These are phyloP conservation scores for Cyamopsis tetragonoloba DNA, from an alignment of 306 rosid species.

Conservation along the genomic window DNA sequence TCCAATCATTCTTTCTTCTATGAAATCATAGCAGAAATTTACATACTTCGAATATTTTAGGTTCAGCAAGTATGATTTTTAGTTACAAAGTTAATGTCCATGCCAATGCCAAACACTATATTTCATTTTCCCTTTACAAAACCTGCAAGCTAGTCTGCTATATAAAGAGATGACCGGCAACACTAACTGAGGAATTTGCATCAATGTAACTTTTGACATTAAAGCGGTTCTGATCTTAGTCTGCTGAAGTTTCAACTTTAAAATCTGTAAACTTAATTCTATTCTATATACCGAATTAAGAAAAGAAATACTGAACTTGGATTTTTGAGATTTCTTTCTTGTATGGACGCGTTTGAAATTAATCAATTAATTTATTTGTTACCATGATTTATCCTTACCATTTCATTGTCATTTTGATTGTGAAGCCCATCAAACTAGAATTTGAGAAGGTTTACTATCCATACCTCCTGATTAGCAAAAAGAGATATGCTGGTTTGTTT, in stretches of 20 bases:
- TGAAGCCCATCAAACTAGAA: slow-evolving; percentile 96
- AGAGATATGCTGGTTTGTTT: slow-evolving; percentile 94
- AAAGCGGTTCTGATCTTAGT: slow-evolving; percentile 6
- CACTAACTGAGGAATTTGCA: neutral
- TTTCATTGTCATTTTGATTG: slow-evolving; percentile 19
- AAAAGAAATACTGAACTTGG: neutral
- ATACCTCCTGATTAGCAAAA: slow-evolving; percentile 93
- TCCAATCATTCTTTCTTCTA: neutral
- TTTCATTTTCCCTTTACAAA: neutral
- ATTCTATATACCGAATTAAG: neutral
- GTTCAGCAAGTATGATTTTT: neutral
- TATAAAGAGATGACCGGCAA: neutral
- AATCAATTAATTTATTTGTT: slow-evolving; percentile 5
- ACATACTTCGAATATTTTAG: neutral
- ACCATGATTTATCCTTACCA: neutral
- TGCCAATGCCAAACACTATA: neutral
- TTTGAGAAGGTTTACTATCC: slow-evolving; percentile 96
- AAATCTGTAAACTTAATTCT: neutral
- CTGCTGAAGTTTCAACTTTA: neutral
- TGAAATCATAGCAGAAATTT: neutral
- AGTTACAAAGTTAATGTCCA: neutral
- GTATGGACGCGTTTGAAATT: slow-evolving; percentile 2
- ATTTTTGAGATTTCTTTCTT: slow-evolving; percentile 21
- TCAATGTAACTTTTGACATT: neutral
- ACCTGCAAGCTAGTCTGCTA: neutral